Percentiles rank a stretch among this genome's conserved stretches.
Conservation (phyloP, 805 yeast species). For the Metschnikowia lunata region DNA sequence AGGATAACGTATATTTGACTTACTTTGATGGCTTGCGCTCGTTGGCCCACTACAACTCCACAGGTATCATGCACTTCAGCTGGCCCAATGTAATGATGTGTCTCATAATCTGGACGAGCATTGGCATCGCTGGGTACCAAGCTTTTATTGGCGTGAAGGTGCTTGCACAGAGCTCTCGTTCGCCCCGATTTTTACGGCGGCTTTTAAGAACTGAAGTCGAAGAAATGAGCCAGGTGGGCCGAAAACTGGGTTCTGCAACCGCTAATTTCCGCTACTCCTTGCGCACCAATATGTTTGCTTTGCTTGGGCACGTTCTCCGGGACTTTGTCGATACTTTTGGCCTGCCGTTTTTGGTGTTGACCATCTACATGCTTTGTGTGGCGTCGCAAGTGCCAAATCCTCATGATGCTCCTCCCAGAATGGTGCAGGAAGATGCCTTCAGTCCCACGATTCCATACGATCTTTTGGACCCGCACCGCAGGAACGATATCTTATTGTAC, state of each 20-base stretch:
- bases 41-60: conserved; percentile 29
- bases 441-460: conserved; percentile 23
- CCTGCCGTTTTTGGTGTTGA: conserved; percentile 41
- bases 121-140: conserved; percentile 22
- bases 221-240: too few species aligned
- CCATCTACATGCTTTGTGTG: conserved; percentile 28
- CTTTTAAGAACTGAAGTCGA: not conserved
- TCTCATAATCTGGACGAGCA: conserved; percentile 24
- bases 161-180: conserved; percentile 1
- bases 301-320: conserved; percentile 31
- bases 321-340: conserved; percentile 34
- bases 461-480: conserved; percentile 9
- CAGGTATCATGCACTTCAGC: conserved; percentile 20
- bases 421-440: conserved; percentile 20
- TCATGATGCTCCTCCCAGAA: conserved; percentile 1
- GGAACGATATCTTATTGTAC: not conserved
- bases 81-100: conserved; percentile 45
- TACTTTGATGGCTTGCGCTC: conserved; percentile 38
- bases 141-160: conserved; percentile 19
- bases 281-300: conserved; percentile 14
- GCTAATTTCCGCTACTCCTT: conserved; percentile 4
- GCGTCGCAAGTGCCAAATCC: conserved; percentile 18
- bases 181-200: conserved; percentile 4
- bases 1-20: conserved; percentile 41
- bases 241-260: not conserved